Base-by-base conservation (phyloP, 2,329 filamentous ascomycete genomes). In the Didymella lethalis region DNA sequence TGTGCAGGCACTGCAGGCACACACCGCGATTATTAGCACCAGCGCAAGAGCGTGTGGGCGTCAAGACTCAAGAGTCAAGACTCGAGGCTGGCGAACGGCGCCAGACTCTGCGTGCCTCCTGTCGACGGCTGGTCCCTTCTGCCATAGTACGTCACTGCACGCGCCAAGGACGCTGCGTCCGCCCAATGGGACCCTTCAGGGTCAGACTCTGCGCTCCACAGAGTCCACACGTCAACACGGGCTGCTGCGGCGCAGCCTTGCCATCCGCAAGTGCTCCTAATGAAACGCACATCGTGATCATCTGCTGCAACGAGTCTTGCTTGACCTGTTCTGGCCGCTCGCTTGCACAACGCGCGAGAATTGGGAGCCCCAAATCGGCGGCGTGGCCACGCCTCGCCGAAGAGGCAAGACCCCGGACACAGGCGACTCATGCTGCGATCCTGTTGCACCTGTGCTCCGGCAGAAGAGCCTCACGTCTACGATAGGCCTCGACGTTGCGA, bases 381-480 rank as follows among this genome's bases (percentile, higher is more conserved):
- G 55, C 54, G 25, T 48, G 51, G 49, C 49, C 47, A 50, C 46
- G 40, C 18, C 47, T 45, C 26, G 23, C 53, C 46, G 50, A 56
- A 49, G 2, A 46, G 47, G 54, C 31, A 46, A 56, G 7, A 47
- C 38, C 18, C 46, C n/a, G 46, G 28, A 26, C 23, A 43, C 23
- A 53, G 20, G 31, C 40, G 20, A 36, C 31, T 34, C 41, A 14
- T 14, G 40, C 14, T 40, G 14, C 45, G 14, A 18, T n/a, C 43
- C 43, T 44, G 34, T 48, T 29, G 14, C 10, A n/a, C 43, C 43
- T 44, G 41, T 52, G 54, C 54, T 44, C 43, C 45, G 48, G 38
- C 25, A 31, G 23, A 46, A 54, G 56, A 59, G 56, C 56, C 56
- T 54, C 56, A 59, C 20, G 20, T 8, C 38, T 20, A 16, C 46